A percentile compares a stretch with the other conserved stretches of the same genome.
These are phyloP conservation scores for Fusarium sp. DNA, from an alignment of 2,329 filamentous ascomycete genomes.

Conservation along the genomic window DNA sequence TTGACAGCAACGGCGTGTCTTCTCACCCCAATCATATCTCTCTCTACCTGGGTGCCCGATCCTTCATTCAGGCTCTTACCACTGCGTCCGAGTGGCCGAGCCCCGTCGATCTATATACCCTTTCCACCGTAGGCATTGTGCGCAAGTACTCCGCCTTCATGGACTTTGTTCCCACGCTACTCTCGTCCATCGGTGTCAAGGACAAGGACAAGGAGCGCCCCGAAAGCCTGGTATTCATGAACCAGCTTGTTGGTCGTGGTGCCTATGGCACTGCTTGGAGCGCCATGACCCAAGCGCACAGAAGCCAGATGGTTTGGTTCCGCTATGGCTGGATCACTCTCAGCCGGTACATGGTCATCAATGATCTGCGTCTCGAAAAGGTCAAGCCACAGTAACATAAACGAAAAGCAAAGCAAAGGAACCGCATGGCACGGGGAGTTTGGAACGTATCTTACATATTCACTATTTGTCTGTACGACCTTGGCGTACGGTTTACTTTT, in stretches of 20 bases:
- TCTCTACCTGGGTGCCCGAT: constrained; percentile 82
- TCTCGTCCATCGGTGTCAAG: constrained; percentile 52
- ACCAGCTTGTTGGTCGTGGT: constrained; percentile 70
- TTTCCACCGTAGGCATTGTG: constrained; percentile 76
- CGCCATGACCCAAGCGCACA: constrained; percentile 91
- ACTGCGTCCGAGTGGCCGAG: constrained; percentile 72
- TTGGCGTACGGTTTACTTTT: constrained; percentile 16
- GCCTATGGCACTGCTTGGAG: constrained; percentile 72
- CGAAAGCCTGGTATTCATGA: constrained; percentile 76
- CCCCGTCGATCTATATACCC: constrained; percentile 87
- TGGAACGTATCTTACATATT: constrained; percentile 14
- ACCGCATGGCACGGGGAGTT: constrained; percentile 32
- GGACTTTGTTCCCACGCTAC: constrained; percentile 79
- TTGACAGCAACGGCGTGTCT: constrained; percentile 85
- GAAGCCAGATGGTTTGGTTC: constrained; percentile 99
- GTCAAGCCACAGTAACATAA: constrained; percentile 35
- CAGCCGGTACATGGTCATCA: constrained; percentile 95
- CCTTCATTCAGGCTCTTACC: constrained; percentile 77
- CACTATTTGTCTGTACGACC: constrained; percentile 8
- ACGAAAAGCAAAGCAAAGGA: not conserved
- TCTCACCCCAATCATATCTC: constrained; percentile 94
- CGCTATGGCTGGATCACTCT: constrained; percentile 93
- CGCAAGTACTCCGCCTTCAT: constrained; percentile 86
- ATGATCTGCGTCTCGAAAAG: constrained; percentile 77
- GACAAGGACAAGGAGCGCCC: constrained; percentile 58